phyloP scores from a whole-genome alignment of 768 basidiomycete genomes.

The Naganishia antarctica region DNA sequence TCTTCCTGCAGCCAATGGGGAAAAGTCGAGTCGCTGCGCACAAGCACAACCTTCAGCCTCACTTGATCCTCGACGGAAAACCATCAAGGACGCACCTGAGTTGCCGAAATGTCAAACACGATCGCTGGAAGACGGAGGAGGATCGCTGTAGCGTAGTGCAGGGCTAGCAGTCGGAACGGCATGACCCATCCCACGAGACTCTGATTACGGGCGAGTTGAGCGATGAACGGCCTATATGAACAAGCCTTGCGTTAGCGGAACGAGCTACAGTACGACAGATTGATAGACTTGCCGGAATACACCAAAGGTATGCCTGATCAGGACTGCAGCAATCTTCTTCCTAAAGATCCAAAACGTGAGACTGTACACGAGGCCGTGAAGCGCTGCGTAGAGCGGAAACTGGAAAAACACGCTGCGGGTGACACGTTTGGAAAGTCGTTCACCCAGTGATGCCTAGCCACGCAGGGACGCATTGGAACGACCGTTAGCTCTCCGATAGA shows the following conservation, averaged over 20 bases:
- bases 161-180: slow-evolving; percentile 9
- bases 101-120: slow-evolving; percentile 39
- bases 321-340: not conserved
- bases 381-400: slow-evolving; percentile 8
- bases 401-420: slow-evolving; percentile 13
- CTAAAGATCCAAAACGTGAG: slow-evolving; percentile 1
- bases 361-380: slow-evolving; percentile 5
- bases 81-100: slow-evolving; percentile 34
- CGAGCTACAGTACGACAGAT: not conserved
- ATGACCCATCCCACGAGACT: not conserved
- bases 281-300: slow-evolving; percentile 3
- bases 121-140: slow-evolving; percentile 28
- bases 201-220: slow-evolving; percentile 16
- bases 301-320: slow-evolving; percentile 13
- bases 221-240: slow-evolving; percentile 22
- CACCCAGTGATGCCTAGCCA: not conserved
- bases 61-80: no score
- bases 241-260: no score
- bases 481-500: no score
- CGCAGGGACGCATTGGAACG: no score
- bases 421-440: slow-evolving; percentile 15
- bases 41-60: no score
- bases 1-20: slow-evolving; percentile 34
- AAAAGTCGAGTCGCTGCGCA: slow-evolving; percentile 43
- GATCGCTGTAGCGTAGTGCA: slow-evolving; percentile 20